phyloP scores from a whole-genome alignment of 176 grass and related monocot genomes.

The Hsuehochloa calcarea region DNA sequence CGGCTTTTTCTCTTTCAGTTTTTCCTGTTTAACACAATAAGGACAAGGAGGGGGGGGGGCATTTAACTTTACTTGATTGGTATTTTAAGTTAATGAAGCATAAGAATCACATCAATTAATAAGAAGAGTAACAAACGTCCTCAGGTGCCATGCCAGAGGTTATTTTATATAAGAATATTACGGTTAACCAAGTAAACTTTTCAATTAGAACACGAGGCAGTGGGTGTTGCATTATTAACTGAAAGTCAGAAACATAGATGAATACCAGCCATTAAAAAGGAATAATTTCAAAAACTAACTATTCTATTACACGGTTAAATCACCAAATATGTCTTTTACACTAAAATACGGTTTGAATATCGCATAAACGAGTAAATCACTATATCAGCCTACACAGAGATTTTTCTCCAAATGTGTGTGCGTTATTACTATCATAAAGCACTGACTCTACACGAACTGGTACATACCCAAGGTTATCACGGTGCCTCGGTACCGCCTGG shows the following conservation, averaged over 20 bases:
- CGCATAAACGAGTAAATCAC: neutral
- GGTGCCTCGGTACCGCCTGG: neutral
- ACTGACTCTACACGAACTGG: neutral
- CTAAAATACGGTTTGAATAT: neutral
- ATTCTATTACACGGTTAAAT: neutral
- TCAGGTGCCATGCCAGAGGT: neutral
- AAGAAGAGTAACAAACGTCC: neutral
- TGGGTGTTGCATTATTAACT: neutral
- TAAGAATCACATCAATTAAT: neutral
- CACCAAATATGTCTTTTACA: neutral
- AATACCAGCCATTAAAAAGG: neutral
- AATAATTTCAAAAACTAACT: neutral
- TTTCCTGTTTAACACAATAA: slow-evolving; percentile 66
- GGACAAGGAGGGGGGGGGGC: neutral
- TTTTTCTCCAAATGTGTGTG: neutral
- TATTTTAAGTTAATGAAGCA: neutral
- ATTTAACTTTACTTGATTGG: neutral
- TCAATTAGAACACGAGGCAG: neutral
- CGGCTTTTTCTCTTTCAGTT: slow-evolving; percentile 94
- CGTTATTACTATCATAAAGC: neutral
- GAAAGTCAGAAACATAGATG: neutral
- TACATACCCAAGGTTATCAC: neutral
- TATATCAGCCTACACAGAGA: neutral
- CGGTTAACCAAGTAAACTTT: neutral
- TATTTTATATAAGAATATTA: neutral